Evolutionary conservation across 129 eudicot genomes (phyloP).

Genomic region (Chrysanthemum makinoi): DNA sequence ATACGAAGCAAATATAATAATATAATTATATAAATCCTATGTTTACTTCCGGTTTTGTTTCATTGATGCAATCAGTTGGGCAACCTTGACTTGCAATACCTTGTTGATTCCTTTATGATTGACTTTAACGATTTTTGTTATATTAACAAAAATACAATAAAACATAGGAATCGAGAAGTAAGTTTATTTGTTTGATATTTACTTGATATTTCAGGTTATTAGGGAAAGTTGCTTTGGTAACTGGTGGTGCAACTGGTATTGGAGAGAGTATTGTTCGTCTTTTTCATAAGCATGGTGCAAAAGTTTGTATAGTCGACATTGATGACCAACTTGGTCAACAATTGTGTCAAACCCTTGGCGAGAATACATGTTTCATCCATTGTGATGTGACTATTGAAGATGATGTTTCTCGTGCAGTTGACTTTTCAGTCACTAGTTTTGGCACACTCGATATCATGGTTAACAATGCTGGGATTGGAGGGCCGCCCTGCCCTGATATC

Average conservation of each 20-base stretch:
- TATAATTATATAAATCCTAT: not conserved
- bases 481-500: slow-evolving; percentile 77
- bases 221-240: slow-evolving; percentile 85
- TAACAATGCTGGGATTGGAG: slow-evolving; percentile 76
- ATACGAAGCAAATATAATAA: not conserved
- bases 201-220: slow-evolving; percentile 51
- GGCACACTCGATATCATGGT: slow-evolving; percentile 85
- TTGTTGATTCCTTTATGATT: slow-evolving; percentile 1
- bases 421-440: slow-evolving; percentile 51
- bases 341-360: slow-evolving; percentile 47
- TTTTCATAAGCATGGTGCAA: slow-evolving; percentile 80
- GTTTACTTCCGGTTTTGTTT: not conserved
- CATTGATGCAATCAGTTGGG: not conserved
- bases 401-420: slow-evolving; percentile 65
- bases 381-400: slow-evolving; percentile 70
- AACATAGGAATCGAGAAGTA: not conserved
- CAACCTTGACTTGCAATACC: not conserved
- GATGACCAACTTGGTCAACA: slow-evolving; percentile 60
- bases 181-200: slow-evolving; percentile 1
- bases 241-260: slow-evolving; percentile 92
- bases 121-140: not conserved
- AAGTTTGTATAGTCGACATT: slow-evolving; percentile 71
- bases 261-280: slow-evolving; percentile 91
- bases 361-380: slow-evolving; percentile 48
- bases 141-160: too few species aligned